Conservation (phyloP, 345 rosid genomes). For the Carallia pectinifolia region DNA sequence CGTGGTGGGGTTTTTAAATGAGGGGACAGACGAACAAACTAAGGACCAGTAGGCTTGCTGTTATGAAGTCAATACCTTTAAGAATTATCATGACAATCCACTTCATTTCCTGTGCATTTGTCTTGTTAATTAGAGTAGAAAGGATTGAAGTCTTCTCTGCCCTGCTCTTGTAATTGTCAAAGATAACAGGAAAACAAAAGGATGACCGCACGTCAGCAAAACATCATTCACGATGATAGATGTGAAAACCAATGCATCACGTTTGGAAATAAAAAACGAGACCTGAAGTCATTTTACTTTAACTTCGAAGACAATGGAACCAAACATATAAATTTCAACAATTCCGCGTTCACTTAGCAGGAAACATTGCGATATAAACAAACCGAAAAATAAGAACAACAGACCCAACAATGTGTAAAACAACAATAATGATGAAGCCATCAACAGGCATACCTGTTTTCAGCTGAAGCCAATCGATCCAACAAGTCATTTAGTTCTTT, state of each 20-base stretch:
- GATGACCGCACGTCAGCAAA: not conserved
- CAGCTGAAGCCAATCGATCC: slow-evolving; percentile 72
- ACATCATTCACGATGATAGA: too few species aligned
- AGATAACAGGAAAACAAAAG: not conserved
- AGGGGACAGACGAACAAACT: not conserved
- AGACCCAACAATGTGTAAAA: too few species aligned
- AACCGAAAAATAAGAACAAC: too few species aligned
- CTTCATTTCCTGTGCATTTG: slow-evolving; percentile 96
- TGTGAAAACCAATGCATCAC: too few species aligned
- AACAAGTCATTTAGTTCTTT: slow-evolving; percentile 78
- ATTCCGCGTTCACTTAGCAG: too few species aligned
- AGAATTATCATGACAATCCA: slow-evolving; percentile 92
- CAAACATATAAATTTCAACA: not conserved
- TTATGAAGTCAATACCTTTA: slow-evolving; percentile 46
- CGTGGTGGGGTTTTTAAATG: too few species aligned
- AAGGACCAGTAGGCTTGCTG: not conserved
- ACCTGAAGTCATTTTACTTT: too few species aligned
- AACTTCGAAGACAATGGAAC: too few species aligned
- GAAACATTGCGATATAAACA: too few species aligned
- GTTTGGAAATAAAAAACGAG: too few species aligned
- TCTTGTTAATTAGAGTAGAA: slow-evolving; percentile 77
- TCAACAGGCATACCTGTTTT: slow-evolving; percentile 50
- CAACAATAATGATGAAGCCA: not conserved
- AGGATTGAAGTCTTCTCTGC: slow-evolving; percentile 62
- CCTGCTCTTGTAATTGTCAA: slow-evolving; percentile 34